Evolutionary conservation across 2,329 filamentous ascomycete species (phyloP), one percentile per base, ranked within the genome.

Genomic region (Colletotrichum limetticola): DNA sequence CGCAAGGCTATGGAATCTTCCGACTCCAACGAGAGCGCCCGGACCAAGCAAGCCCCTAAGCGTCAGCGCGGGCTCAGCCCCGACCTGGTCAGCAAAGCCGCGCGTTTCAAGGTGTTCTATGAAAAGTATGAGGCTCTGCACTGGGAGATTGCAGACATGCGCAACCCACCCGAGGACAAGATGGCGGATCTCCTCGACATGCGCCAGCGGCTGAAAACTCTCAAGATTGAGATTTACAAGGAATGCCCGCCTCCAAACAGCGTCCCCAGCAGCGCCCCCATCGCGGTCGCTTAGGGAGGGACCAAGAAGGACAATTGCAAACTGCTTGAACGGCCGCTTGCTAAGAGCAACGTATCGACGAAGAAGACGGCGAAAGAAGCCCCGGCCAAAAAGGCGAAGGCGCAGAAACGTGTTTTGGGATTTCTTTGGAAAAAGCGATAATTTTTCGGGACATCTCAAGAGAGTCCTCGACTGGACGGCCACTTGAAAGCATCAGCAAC

Each of bases 181-280:
- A 79, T 92, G 64, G 82, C 82, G 6, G 79, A 87, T 60, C 79
- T 92, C 58, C 76, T 87, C 35, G 85, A 87, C 16, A 89, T 92
- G 89, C 86, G 88, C 68, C 81, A 85, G 32, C 83, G 86, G 42
- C 81, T 92, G 60, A 83, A 86, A 75, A 75, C 76, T n/a, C 86
- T 92, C 86, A 92, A 92, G 84, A 83, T 79, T 75, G 85, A 90
- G 71, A 92, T 92, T 57, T 87, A 90, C 76, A 81, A 80, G 75
- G 84, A 86, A 79, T 84, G 79, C 78, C 82, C 78, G 67, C 82
- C 75, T 5, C 37, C 37, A 19, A 42, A 42, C 37, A 42, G 37
- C 14, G 16, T 42, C 37, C 37, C 37, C 37, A 42, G 37, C 37
- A 42, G 37, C 37, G 37, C 37, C 37, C 76, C 76, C 37, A 78